Evolutionary conservation across 2,329 filamentous ascomycete species (phyloP), one percentile per base, ranked within the genome.

Genomic region (Cladophialophora carrionii): DNA sequence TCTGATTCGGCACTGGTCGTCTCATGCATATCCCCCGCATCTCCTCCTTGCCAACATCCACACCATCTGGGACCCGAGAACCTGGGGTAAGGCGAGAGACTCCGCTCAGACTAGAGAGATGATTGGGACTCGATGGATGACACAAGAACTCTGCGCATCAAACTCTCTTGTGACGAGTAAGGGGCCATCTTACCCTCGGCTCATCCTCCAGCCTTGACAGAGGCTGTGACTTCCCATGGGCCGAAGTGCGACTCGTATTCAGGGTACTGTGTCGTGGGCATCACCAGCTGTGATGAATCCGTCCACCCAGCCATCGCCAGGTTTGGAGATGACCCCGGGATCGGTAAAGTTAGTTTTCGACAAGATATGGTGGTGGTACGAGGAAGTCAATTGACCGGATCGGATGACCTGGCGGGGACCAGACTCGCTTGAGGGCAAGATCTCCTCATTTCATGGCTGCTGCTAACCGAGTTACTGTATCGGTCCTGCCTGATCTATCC

Each of bases 51-150:
- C 34, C 22, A 53, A 14, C 29, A 26, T 24, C 29, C 48, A 31
- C 20, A 60, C 65, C 61, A 61, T 51, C 63, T 46, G 41, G 34
- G 37, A 51, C 43, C 17, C 32, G 24, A 41, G 41, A 67, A 67
- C 61, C 65, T 55, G 65, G 62, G 65, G 65, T 59, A 62, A 62
- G 29, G 57, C 43, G 53, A 58, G n/a, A 14, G 26, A 8, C 43
- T 57, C 37, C 24, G 12, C 46, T 10, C 31, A 31, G 34, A 20
- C 24, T 37, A 29, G 26, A 32, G 29, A 49, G 48, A 22, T 53
- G 54, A 63, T 58, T 63, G 61, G 61, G 29, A 55, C 34, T 24
- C 7, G 20, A 10, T 14, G 34, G 4, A 43, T 29, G 43, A 22
- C 17, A 9, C 46, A 34, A 31, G 29, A 31, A 26, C 20, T 22